A percentile compares a stretch with the other conserved stretches of the same genome.
Evolutionary conservation across 148 eudicot genomes (phyloP).

Genomic region (Rhododendron ovatum): DNA sequence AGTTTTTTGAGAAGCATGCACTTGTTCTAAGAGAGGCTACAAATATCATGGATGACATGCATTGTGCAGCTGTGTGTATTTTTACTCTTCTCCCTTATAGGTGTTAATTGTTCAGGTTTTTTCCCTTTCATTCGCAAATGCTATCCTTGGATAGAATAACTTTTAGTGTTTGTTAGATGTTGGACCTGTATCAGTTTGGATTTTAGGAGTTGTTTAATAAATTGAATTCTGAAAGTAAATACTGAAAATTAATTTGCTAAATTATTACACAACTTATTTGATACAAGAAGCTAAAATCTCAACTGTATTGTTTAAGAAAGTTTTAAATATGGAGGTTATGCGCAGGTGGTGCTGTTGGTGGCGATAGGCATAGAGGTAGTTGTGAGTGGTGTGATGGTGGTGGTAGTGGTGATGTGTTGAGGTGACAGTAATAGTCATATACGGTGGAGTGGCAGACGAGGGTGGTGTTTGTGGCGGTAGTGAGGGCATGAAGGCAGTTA

Average conservation of each 20-base stretch:
- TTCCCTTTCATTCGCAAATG: conserved; percentile 16
- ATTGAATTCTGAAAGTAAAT: neutral
- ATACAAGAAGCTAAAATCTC: neutral
- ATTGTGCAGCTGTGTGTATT: conserved; percentile 87
- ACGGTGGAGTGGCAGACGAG: neutral
- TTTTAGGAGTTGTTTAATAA: neutral
- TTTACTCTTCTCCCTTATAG: conserved; percentile 34
- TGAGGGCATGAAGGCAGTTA: neutral
- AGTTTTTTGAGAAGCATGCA: too few species aligned
- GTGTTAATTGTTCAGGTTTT: conserved; percentile 26
- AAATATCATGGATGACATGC: conserved; percentile 98
- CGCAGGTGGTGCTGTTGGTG: neutral
- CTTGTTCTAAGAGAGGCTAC: conserved; percentile 42
- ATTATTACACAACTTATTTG: neutral
- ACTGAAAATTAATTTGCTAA: neutral
- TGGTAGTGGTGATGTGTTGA: neutral
- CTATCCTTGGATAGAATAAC: neutral
- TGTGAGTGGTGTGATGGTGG: neutral
- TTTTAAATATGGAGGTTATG: neutral
- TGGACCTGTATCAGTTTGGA: neutral
- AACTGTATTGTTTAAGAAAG: neutral
- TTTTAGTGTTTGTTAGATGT: neutral
- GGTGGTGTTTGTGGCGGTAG: neutral
- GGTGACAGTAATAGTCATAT: neutral
- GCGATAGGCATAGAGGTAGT: neutral